Evolutionary conservation across 2,329 filamentous ascomycete genomes (phyloP).

Genomic region (Talaromyces albobiverticillius): DNA sequence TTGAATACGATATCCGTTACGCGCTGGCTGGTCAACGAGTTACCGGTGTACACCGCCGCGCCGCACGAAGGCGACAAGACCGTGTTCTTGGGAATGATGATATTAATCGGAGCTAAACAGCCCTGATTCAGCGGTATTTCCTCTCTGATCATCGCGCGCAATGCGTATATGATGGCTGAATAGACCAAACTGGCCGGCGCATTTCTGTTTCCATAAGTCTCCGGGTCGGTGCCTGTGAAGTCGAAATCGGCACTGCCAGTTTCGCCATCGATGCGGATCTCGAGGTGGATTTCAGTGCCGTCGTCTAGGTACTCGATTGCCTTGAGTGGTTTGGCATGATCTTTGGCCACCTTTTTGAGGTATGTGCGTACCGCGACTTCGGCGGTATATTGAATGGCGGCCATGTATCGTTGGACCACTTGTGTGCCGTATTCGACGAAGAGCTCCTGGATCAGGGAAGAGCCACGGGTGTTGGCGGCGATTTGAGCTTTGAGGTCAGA

Average conservation of each 20-base stretch:
- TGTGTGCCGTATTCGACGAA: constrained; percentile 28
- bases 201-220: constrained; percentile 35
- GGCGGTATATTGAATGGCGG: constrained; percentile 33
- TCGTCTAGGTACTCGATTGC: constrained; percentile 43
- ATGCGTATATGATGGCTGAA: constrained; percentile 33
- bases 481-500: constrained; percentile 41
- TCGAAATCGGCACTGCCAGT: constrained; percentile 36
- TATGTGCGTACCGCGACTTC: constrained; percentile 32
- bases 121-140: constrained; percentile 34
- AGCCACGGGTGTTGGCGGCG: constrained; percentile 35
- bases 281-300: constrained; percentile 34
- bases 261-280: constrained; percentile 30
- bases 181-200: constrained; percentile 38
- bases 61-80: constrained; percentile 27
- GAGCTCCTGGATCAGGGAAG: constrained; percentile 29
- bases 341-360: constrained; percentile 23
- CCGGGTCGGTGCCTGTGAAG: constrained; percentile 39
- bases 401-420: constrained; percentile 37
- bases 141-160: constrained; percentile 25
- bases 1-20: constrained; percentile 23
- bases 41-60: constrained; percentile 6
- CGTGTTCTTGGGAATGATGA: constrained; percentile 24
- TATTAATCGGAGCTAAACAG: constrained; percentile 25
- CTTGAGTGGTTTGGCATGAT: constrained; percentile 19
- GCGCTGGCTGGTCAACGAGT: constrained; percentile 16